Conservation (phyloP, 2,329 filamentous ascomycete genomes). For the Cryphonectria radicalis region DNA sequence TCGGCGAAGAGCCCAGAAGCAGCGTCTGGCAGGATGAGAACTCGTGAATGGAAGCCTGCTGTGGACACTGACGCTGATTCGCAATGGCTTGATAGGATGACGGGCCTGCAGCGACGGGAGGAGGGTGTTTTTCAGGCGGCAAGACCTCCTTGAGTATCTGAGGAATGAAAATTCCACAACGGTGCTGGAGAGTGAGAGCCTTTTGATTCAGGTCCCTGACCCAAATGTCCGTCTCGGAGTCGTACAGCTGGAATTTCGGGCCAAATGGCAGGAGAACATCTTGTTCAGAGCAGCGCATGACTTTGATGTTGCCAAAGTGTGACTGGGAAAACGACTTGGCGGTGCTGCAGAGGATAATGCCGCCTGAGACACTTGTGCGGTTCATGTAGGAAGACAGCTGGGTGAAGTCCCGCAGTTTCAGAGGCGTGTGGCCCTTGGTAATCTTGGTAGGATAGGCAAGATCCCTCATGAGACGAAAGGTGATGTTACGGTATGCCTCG, state of each 20-base stretch:
- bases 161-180: slow-evolving; percentile 39
- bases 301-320: slow-evolving; percentile 16
- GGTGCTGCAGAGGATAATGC: slow-evolving; percentile 9
- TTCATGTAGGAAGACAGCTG: slow-evolving; percentile 29
- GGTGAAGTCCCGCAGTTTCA: slow-evolving; percentile 29
- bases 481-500: slow-evolving; percentile 45
- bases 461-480: slow-evolving; percentile 43
- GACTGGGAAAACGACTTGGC: slow-evolving; percentile 23
- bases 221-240: slow-evolving; percentile 6
- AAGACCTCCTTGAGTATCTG: slow-evolving; percentile 31
- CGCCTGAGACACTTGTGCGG: not conserved
- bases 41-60: slow-evolving; percentile 53
- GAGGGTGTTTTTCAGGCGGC: slow-evolving; percentile 9
- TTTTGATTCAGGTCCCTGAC: not conserved
- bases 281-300: not conserved
- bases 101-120: slow-evolving; percentile 43
- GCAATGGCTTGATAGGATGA: slow-evolving; percentile 60
- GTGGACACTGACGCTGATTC: slow-evolving; percentile 52
- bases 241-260: slow-evolving; percentile 14
- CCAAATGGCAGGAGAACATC: slow-evolving; percentile 18
- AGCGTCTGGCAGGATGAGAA: slow-evolving; percentile 56
- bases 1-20: slow-evolving; percentile 47
- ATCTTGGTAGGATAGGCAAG: slow-evolving; percentile 34
- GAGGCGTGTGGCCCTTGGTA: not conserved
- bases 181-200: slow-evolving; percentile 48